Conservation (phyloP, 148 eudicot species). For the Chenopodium suecicum region DNA sequence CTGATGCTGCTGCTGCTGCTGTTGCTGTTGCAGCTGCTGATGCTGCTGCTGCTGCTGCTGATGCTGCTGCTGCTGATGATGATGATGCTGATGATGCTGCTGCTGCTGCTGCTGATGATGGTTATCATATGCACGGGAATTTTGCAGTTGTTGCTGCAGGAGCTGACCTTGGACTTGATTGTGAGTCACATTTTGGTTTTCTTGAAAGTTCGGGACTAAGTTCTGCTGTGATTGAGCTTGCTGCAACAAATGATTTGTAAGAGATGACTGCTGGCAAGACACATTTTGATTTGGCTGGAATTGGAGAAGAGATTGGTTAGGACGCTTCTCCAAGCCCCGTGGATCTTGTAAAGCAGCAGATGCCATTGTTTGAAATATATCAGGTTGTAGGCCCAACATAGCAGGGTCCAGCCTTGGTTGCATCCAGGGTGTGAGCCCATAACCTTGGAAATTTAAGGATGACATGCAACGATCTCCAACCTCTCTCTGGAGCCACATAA, state of each 20-base stretch:
- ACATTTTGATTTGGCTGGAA: conserved; percentile 55
- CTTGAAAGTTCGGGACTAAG: conserved; percentile 42
- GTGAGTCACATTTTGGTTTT: conserved; percentile 43
- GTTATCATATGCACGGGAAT: conserved; percentile 27
- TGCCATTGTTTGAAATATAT: conserved; percentile 66
- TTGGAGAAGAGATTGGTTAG: conserved; percentile 46
- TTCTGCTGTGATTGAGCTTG: conserved; percentile 48
- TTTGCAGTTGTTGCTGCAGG: conserved; percentile 52
- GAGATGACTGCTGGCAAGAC: conserved; percentile 36
- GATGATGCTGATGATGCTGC: conserved; percentile 19
- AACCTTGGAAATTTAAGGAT: conserved; percentile 68
- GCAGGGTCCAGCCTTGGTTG: conserved; percentile 74
- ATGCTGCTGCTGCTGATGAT: not conserved
- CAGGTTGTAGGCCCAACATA: conserved; percentile 54
- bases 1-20: too few relatives aligned
- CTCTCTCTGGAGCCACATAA: conserved; percentile 75
- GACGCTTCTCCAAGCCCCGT: conserved; percentile 47
- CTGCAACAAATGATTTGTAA: conserved; percentile 45
- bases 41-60: conserved; percentile 32
- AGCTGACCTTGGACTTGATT: conserved; percentile 43
- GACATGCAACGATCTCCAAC: conserved; percentile 44
- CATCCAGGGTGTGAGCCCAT: conserved; percentile 68
- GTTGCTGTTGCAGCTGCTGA: conserved; percentile 43
- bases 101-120: conserved; percentile 59
- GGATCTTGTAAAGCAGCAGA: conserved; percentile 67